Evolutionary conservation across 495 filamentous ascomycete species (phyloP).

Genomic region (Baudoinia panamericana): DNA sequence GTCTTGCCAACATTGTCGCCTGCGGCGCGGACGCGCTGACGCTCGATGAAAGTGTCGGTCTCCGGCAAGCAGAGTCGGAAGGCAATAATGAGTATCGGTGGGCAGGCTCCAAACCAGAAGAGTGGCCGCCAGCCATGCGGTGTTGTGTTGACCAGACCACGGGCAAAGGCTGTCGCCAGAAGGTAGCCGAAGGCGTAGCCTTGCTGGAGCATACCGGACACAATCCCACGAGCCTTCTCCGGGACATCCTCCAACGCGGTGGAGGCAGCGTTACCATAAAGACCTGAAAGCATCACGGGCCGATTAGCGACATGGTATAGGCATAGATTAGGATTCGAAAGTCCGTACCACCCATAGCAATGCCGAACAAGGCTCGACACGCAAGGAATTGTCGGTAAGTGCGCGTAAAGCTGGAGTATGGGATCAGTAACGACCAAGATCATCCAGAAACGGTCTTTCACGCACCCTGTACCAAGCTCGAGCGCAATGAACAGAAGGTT

Average conservation of each 20-base stretch:
- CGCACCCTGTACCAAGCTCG: constrained; percentile 70
- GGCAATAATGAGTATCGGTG: constrained; percentile 66
- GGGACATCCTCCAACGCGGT: constrained; percentile 81
- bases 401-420: too few species aligned
- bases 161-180: constrained; percentile 61
- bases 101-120: constrained; percentile 75
- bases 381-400: constrained; percentile 70
- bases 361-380: constrained; percentile 70
- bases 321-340: not conserved
- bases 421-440: too few species aligned
- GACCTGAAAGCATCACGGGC: constrained; percentile 6
- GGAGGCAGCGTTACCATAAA: constrained; percentile 78
- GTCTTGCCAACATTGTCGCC: constrained; percentile 39
- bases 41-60: constrained; percentile 52
- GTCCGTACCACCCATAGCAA: constrained; percentile 62
- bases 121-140: constrained; percentile 65
- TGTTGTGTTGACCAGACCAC: constrained; percentile 55
- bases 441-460: too few species aligned
- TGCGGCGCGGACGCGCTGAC: constrained; percentile 45
- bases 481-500: constrained; percentile 69
- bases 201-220: constrained; percentile 75
- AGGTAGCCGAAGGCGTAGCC: constrained; percentile 84
- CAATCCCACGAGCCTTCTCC: constrained; percentile 54
- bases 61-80: constrained; percentile 67
- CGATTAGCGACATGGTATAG: not conserved